Evolutionary conservation across 2,329 filamentous ascomycete species (phyloP), one percentile per base, ranked within the genome.

Genomic region (Polychaeton citri): DNA sequence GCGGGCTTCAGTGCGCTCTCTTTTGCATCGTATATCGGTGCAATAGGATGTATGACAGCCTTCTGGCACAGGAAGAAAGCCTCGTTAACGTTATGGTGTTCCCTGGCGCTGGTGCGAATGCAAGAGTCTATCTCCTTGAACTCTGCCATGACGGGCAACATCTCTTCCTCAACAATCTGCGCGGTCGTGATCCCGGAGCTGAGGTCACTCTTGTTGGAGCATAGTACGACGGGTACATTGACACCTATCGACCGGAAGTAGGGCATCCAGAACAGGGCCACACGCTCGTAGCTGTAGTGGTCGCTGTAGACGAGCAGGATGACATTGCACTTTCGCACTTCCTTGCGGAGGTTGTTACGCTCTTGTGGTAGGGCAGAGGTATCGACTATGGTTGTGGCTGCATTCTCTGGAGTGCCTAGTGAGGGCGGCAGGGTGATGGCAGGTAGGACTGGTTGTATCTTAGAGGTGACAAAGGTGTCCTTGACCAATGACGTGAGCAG

Each of bases 101-200:
- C 84, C 49, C 84, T 76, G 15, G 88, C 86, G 59, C 87, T 96
- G 6, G 87, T 86, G 38, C 90, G 75, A 54, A 98, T 96, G 61
- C 90, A 98, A 1, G 87, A 94, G 57, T 98, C 90, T 44, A 98
- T 95, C 60, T 96, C 90, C 55, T 94, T 88, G 63, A 96, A 98
- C 62, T 98, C 90, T 42, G 83, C 80, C 90, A 98, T 95, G 45
- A 98, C 79, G 1, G 90, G 90, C 20, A 96, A 69, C 85, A 98
- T 95, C 64, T 98, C 90, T 58, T 96, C 90, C 51, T 94, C 83
- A 32, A 94, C 76, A 6, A 94, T 80, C 56, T 94, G 84, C 0
- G 84, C 72, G 6, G 84, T 85, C 40, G 71, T 81, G 30, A 75
- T 79, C 48, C 81, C 79, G 8, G 52, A 46, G 2, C 76, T 74